phyloP scores from a whole-genome alignment of 495 filamentous ascomycete species.

The Copromyces sp. region DNA sequence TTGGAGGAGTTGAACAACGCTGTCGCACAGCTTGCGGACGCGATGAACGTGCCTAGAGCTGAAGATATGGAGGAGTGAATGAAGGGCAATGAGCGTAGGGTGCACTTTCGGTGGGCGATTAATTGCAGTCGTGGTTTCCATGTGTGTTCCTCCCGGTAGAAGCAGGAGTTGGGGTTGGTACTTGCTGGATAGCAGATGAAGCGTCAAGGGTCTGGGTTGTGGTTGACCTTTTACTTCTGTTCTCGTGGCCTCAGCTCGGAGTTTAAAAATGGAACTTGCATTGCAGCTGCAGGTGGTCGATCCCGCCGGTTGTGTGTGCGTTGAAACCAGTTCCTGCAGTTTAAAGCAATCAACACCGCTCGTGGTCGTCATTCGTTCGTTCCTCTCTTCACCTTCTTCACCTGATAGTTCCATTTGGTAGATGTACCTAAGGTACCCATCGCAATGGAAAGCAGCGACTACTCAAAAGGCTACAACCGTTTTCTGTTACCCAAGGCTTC shows the following conservation, averaged over 20 bases:
- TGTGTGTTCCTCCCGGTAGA: not conserved
- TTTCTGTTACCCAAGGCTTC: not conserved
- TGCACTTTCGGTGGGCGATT: not conserved
- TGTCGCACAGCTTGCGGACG: not conserved
- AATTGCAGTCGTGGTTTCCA: not conserved
- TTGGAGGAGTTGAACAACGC: not conserved
- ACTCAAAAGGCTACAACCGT: not conserved
- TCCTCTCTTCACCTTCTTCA: not conserved
- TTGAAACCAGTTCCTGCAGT: not conserved
- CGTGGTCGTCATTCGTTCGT: not conserved
- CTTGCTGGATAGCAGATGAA: not conserved
- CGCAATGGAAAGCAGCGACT: not conserved
- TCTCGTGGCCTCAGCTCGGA: not conserved
- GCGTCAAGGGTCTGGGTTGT: not conserved
- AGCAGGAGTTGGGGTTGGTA: not conserved
- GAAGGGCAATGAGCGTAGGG: not conserved
- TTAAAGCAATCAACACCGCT: not conserved
- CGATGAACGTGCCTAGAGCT: not conserved
- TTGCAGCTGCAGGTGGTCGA: not conserved
- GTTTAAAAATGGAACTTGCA: not conserved
- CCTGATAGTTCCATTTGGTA: not conserved
- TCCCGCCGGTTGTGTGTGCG: not conserved
- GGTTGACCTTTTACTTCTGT: not conserved
- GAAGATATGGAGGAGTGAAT: not conserved
- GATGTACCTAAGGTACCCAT: not conserved